These are phyloP conservation scores for Penicillium robsamsonii DNA, from an alignment of 495 filamentous ascomycete species.

Conservation along the genomic window DNA sequence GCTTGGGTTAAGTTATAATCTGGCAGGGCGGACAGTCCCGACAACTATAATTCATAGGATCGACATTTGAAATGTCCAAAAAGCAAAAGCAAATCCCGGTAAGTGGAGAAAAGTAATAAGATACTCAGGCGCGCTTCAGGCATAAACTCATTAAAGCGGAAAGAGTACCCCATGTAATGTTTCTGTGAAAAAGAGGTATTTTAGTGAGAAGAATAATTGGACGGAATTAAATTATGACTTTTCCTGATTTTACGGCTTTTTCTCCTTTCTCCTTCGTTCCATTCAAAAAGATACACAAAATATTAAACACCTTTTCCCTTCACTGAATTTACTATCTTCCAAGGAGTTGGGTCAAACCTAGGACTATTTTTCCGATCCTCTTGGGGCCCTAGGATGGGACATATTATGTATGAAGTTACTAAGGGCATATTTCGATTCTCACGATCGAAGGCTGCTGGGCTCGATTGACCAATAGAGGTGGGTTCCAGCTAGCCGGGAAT, in stretches of 20 bases:
- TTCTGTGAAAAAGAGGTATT: background rate
- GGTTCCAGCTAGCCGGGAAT: slow-evolving; percentile 23
- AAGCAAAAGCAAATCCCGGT: slow-evolving; percentile 12
- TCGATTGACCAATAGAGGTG: slow-evolving; percentile 21
- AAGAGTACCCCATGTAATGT: background rate
- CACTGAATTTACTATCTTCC: background rate
- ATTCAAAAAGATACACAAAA: too few relatives aligned
- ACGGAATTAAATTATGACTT: background rate
- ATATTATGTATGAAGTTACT: background rate
- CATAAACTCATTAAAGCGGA: slow-evolving; percentile 2
- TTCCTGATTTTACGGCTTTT: background rate
- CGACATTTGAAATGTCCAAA: slow-evolving; percentile 19
- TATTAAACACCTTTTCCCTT: too few relatives aligned
- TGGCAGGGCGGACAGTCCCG: slow-evolving; percentile 38
- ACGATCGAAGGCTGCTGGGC: background rate
- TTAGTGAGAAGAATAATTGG: background rate
- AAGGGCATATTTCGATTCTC: background rate
- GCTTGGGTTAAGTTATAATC: slow-evolving; percentile 47
- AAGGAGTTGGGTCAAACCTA: background rate
- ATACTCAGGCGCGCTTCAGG: slow-evolving; percentile 10
- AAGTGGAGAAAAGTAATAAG: slow-evolving; percentile 19
- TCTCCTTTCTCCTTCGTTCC: too few relatives aligned
- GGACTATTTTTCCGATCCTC: background rate
- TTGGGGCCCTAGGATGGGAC: background rate
- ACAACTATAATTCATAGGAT: slow-evolving; percentile 31